These are phyloP conservation scores for Erodium maritimum DNA, from an alignment of 345 rosid genomes.

Conservation along the genomic window DNA sequence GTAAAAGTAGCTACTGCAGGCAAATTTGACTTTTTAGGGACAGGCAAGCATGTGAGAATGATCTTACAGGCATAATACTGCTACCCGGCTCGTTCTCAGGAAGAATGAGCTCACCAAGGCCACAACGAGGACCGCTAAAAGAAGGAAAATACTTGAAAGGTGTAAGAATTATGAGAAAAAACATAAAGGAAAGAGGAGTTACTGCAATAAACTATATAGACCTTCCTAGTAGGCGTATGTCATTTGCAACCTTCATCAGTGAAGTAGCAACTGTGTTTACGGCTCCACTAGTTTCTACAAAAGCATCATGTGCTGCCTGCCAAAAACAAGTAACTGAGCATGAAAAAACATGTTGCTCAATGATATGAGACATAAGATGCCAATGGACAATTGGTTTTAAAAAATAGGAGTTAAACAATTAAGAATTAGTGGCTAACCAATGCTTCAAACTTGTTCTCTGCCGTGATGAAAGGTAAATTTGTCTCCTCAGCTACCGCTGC, in stretches of 20 bases:
- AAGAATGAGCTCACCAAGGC: constrained; percentile 95
- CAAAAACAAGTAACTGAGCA: constrained; percentile 14
- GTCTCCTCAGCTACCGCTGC: constrained; percentile 91
- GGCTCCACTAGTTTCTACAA: constrained; percentile 91
- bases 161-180: constrained; percentile 12
- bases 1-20: constrained; percentile 4
- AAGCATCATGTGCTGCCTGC: constrained; percentile 98
- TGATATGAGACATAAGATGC: neutral
- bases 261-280: constrained; percentile 73
- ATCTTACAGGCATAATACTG: constrained; percentile 92
- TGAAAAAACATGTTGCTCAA: constrained; percentile 5
- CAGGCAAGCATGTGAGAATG: constrained; percentile 2
- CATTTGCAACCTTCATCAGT: constrained; percentile 90
- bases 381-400: neutral
- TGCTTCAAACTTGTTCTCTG: constrained; percentile 98
- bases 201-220: constrained; percentile 7
- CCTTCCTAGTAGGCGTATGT: constrained; percentile 88
- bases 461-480: constrained; percentile 73
- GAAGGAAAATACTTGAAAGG: constrained; percentile 16
- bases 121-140: constrained; percentile 89
- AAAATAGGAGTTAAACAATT: constrained; percentile 1
- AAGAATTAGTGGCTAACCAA: constrained; percentile 44
- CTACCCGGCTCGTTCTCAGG: constrained; percentile 99
- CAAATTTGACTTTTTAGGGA: neutral
- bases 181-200: neutral